These are phyloP conservation scores for Leccinum subrobustum DNA, from an alignment of 1,284 basidiomycete genomes.

Conservation along the genomic window DNA sequence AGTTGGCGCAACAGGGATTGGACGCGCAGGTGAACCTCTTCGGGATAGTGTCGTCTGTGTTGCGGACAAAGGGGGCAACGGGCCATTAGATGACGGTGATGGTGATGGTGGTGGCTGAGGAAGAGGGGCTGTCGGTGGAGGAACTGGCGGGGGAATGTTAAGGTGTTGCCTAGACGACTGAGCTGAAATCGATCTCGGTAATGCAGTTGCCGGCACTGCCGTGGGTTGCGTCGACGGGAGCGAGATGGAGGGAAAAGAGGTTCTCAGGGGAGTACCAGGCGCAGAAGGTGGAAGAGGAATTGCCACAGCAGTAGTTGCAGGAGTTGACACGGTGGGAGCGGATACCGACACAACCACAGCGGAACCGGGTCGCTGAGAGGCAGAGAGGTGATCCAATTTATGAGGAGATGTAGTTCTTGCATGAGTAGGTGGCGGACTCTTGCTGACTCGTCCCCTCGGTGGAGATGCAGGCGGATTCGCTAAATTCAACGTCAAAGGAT, in stretches of 20 bases:
- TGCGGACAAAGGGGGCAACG: not conserved
- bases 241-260: slow-evolving; percentile 7
- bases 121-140: slow-evolving; percentile 31
- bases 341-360: slow-evolving; percentile 7
- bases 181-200: slow-evolving; percentile 9
- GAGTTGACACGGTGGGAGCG: not conserved
- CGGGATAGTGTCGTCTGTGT: slow-evolving; percentile 6
- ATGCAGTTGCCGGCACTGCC: not conserved
- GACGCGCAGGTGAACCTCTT: slow-evolving; percentile 14
- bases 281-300: slow-evolving; percentile 18
- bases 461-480: slow-evolving; percentile 24
- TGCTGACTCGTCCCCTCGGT: slow-evolving; percentile 19
- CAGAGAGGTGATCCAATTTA: slow-evolving; percentile 10
- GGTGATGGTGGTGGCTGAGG: slow-evolving; percentile 29
- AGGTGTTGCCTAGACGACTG: slow-evolving; percentile 31
- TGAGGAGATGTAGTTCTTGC: slow-evolving; percentile 9
- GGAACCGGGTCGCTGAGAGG: slow-evolving; percentile 11
- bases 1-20: slow-evolving; percentile 18
- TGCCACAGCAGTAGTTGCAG: slow-evolving; percentile 10
- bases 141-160: slow-evolving; percentile 29
- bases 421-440: slow-evolving; percentile 28
- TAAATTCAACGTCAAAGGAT: slow-evolving; percentile 25
- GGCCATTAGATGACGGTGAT: not conserved
- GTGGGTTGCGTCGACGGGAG: not conserved
- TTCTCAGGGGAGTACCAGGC: slow-evolving; percentile 25